Percentiles rank a stretch among this genome's conserved stretches.
These are phyloP conservation scores for Phytophthora citrophthora DNA, from an alignment of 352 stramenopile genomes.

Conservation along the genomic window DNA sequence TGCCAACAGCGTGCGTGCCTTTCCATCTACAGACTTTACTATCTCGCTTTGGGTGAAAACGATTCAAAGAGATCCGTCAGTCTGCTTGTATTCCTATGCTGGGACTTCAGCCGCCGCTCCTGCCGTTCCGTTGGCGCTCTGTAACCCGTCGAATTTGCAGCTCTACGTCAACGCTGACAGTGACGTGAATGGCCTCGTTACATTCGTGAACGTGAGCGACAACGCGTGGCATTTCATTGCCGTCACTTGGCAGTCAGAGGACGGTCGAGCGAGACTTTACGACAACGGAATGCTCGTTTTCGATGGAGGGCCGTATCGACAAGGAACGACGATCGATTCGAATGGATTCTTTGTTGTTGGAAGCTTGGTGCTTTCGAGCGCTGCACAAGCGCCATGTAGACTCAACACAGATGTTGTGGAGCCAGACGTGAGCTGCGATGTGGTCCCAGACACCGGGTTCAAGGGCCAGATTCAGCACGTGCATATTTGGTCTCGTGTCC, in stretches of 20 bases:
- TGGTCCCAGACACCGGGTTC: slow-evolving; percentile 36
- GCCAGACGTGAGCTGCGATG: slow-evolving; percentile 34
- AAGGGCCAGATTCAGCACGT: slow-evolving; percentile 63
- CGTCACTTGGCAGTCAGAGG: slow-evolving; percentile 56
- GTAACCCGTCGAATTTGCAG: slow-evolving; percentile 67
- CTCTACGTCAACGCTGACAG: slow-evolving; percentile 51
- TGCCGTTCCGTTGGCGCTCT: slow-evolving; percentile 53
- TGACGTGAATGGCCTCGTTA: slow-evolving; percentile 37
- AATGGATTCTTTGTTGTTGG: slow-evolving; percentile 57
- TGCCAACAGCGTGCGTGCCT: slow-evolving; percentile 32
- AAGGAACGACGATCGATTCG: slow-evolving; percentile 29
- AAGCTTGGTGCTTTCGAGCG: slow-evolving; percentile 39
- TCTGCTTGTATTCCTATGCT: slow-evolving; percentile 63
- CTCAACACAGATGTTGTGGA: slow-evolving; percentile 1
- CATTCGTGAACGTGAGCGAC: slow-evolving; percentile 72
- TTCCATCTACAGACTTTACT: slow-evolving; percentile 62
- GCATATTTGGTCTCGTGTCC: slow-evolving; percentile 59
- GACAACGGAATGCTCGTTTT: slow-evolving; percentile 80
- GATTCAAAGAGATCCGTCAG: slow-evolving; percentile 20
- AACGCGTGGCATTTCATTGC: slow-evolving; percentile 75
- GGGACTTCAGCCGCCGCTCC: slow-evolving; percentile 4
- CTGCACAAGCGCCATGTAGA: slow-evolving; percentile 11
- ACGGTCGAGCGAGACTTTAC: slow-evolving; percentile 60
- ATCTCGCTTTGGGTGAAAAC: slow-evolving; percentile 75
- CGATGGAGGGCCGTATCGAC: slow-evolving; percentile 66